Evolutionary conservation across 352 stramenopile genomes (phyloP), one percentile per base, ranked within the genome.

Genomic region (Pythium diclinum): DNA sequence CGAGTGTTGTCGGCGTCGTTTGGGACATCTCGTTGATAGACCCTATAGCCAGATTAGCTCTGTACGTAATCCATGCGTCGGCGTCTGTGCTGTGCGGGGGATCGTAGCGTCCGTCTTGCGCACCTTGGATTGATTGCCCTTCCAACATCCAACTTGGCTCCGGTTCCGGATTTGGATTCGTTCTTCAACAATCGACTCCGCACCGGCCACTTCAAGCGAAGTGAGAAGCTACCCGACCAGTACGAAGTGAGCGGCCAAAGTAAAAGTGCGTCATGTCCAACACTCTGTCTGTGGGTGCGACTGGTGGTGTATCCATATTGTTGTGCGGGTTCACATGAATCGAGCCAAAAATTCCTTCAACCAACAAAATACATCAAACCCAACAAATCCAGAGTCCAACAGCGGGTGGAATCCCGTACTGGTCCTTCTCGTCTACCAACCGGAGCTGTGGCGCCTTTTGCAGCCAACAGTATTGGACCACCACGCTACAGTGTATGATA

Each of bases 151-250:
- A n/a, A n/a, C n/a, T n/a, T 51, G 44, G 44, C 44, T 51, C 44
- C 44, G 19, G 44, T 51, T 51, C 44, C 44, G 44, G 44, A 51
- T 51, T 51, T 51, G 44, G 44, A 51, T 51, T 51, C 44, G 44
- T 51, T 51, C 44, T 51, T 51, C 44, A 51, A 51, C 19, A 51
- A 51, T 51, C 44, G n/a, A 14, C 21, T 23, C 44, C 14, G 17
- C 28, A 56, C 25, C 16, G 10, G 36, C 36, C 47, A 57, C 58
- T 64, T 64, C 58, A 64, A 64, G 19, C 33, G 58, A 64, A 64
- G 58, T 64, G 58, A 38, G 11, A 1, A 1, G 58, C 58, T 64
- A 47, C 1, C 13, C 46, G 58, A 64, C 58, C 58, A 64, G 19
- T 64, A 64, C 58, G 10, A 49, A 32, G 47, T 36, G 14, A 8